These are phyloP conservation scores for Lentinula lateritia DNA, from an alignment of 768 basidiomycete species.

Conservation along the genomic window DNA sequence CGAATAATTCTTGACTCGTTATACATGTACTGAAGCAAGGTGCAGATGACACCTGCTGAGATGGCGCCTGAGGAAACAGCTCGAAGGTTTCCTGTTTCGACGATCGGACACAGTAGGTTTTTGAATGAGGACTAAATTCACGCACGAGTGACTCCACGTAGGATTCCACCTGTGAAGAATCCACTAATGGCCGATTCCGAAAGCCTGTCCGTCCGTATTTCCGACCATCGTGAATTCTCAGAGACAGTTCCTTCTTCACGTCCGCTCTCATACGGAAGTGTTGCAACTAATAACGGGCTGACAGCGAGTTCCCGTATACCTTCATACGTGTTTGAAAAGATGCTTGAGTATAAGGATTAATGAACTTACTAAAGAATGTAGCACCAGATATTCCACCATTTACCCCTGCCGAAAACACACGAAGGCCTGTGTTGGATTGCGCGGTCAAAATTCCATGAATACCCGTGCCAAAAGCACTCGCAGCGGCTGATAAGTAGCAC, in stretches of 20 bases:
- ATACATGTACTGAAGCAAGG: constrained; percentile 58
- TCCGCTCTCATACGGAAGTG: constrained; percentile 41
- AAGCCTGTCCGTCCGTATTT: constrained; percentile 54
- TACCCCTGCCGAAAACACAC: constrained; percentile 56
- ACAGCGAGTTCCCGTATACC: constrained; percentile 75
- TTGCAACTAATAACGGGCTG: constrained; percentile 50
- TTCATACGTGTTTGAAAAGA: constrained; percentile 20
- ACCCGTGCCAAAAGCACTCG: constrained; percentile 48
- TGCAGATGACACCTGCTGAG: constrained; percentile 54
- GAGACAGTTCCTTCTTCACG: constrained; percentile 18
- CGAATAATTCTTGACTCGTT: constrained; percentile 65
- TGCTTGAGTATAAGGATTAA: not conserved
- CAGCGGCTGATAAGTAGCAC: constrained; percentile 38
- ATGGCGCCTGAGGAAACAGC: constrained; percentile 55
- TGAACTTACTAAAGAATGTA: constrained; percentile 70
- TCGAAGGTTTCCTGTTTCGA: constrained; percentile 48
- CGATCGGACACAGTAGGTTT: too few relatives aligned
- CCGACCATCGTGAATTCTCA: constrained; percentile 33
- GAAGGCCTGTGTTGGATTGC: constrained; percentile 37
- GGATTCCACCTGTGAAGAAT: constrained; percentile 56
- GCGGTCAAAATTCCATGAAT: constrained; percentile 40
- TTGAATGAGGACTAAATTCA: constrained; percentile 6
- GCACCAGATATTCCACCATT: constrained; percentile 70
- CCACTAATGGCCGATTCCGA: constrained; percentile 76
- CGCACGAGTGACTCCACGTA: constrained; percentile 54